Conservation (phyloP, 768 basidiomycete species). For the Pleurotus platypus region DNA sequence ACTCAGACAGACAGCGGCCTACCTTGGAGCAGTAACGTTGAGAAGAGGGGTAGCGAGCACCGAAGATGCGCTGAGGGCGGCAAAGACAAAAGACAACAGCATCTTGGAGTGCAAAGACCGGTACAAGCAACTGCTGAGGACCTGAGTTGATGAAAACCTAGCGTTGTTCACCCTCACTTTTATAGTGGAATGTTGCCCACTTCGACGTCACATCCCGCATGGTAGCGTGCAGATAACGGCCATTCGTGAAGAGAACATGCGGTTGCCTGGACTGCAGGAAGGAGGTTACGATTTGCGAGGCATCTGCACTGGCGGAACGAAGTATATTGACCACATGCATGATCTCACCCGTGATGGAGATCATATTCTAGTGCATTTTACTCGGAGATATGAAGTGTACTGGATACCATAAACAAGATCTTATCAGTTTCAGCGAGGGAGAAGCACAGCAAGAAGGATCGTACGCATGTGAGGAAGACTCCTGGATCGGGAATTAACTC, state of each 20-base stretch:
- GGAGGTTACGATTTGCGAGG: background rate
- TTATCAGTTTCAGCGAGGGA: constrained; percentile 1
- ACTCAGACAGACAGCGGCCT: background rate
- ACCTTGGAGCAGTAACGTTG: constrained; percentile 17
- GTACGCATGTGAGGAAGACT: background rate
- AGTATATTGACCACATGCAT: background rate
- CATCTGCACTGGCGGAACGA: background rate
- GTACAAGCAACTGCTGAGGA: background rate
- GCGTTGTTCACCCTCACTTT: background rate
- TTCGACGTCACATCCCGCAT: background rate
- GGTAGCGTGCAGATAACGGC: background rate
- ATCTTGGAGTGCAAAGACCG: constrained; percentile 14
- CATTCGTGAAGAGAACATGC: background rate
- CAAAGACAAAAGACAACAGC: constrained; percentile 22
- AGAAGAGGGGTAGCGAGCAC: constrained; percentile 24
- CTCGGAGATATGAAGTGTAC: background rate
- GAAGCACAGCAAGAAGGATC: background rate
- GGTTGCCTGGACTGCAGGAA: background rate
- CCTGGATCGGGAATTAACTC: too few species aligned
- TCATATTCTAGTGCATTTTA: constrained; percentile 1
- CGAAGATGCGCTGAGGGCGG: constrained; percentile 21
- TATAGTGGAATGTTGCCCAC: background rate
- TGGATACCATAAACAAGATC: background rate
- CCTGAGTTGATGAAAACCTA: background rate
- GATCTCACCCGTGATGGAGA: background rate